Percentiles rank a stretch among this genome's conserved stretches.
Evolutionary conservation across 2,329 filamentous ascomycete genomes (phyloP).

Genomic region (Penicillium sp.): DNA sequence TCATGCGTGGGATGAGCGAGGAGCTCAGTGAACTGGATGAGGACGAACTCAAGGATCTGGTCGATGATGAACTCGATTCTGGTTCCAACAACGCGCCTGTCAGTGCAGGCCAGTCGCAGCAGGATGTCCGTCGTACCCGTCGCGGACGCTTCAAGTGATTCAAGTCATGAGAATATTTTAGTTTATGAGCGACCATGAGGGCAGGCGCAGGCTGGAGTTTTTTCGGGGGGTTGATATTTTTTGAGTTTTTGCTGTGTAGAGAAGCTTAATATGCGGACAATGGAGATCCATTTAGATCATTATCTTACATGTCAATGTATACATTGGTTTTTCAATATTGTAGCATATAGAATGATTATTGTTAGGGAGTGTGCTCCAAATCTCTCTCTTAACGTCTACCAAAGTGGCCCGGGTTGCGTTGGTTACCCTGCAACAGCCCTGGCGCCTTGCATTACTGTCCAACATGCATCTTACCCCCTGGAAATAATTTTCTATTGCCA

Average conservation of each 20-base stretch:
- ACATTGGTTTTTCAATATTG: background rate
- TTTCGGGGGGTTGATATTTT: slow-evolving; percentile 12
- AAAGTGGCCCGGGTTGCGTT: background rate
- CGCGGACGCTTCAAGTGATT: slow-evolving; percentile 20
- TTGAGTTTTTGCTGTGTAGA: slow-evolving; percentile 3
- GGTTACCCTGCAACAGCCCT: slow-evolving; percentile 7
- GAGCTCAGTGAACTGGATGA: slow-evolving; percentile 91
- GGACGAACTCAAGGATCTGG: slow-evolving; percentile 76
- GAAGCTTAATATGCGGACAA: slow-evolving; percentile 6
- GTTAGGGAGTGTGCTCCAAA: background rate
- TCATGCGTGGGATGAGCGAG: slow-evolving; percentile 75
- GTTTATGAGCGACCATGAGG: slow-evolving; percentile 15
- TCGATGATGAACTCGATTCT: slow-evolving; percentile 53
- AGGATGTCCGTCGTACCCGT: slow-evolving; percentile 27
- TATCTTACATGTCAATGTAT: background rate
- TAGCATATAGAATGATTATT: background rate
- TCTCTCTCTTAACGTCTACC: background rate
- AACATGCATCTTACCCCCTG: slow-evolving; percentile 9
- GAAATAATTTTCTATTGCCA: slow-evolving; percentile 6
- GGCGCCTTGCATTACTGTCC: slow-evolving; percentile 22
- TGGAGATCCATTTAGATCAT: background rate
- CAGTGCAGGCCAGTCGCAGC: slow-evolving; percentile 18
- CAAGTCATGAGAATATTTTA: background rate
- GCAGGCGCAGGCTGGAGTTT: slow-evolving; percentile 25
- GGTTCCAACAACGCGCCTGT: slow-evolving; percentile 16